phyloP scores from a whole-genome alignment of 2,329 filamentous ascomycete genomes.

The Orbilia brochopaga region DNA sequence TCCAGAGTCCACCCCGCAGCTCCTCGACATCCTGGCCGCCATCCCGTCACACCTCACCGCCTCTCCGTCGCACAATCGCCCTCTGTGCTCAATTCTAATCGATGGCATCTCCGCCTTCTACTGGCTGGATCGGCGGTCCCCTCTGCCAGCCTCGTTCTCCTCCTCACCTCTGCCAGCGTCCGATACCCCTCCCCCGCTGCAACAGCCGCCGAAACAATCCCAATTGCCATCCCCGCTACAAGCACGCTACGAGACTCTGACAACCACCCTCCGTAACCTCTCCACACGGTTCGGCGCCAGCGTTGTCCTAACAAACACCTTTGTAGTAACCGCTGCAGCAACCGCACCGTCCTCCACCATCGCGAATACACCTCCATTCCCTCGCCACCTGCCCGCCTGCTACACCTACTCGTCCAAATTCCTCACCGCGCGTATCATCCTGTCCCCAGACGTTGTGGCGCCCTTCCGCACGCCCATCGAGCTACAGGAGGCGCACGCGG shows the following conservation, averaged over 20 bases:
- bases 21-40: conserved; percentile 34
- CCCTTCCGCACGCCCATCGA: conserved; percentile 41
- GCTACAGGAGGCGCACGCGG: conserved; percentile 27
- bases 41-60: conserved; percentile 27
- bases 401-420: conserved; percentile 46
- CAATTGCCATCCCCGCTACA: conserved; percentile 18
- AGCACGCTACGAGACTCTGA: conserved; percentile 31
- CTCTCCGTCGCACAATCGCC: conserved; percentile 25
- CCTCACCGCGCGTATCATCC: conserved; percentile 41
- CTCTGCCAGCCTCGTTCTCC: conserved; percentile 3
- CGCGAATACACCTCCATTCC: conserved; percentile 6
- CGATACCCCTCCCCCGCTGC: neutral
- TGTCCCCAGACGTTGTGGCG: conserved; percentile 36
- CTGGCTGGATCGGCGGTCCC: conserved; percentile 39
- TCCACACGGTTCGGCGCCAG: conserved; percentile 28
- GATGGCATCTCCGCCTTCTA: conserved; percentile 52
- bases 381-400: conserved; percentile 36
- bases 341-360: neutral
- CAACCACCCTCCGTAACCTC: conserved; percentile 14
- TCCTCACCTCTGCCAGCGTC: neutral
- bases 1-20: conserved; percentile 25
- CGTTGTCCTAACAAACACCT: conserved; percentile 39
- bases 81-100: conserved; percentile 36
- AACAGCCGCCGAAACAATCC: neutral
- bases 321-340: conserved; percentile 13